Evolutionary conservation across 129 eudicot genomes (phyloP).

Genomic region (Flaveria sonorensis): DNA sequence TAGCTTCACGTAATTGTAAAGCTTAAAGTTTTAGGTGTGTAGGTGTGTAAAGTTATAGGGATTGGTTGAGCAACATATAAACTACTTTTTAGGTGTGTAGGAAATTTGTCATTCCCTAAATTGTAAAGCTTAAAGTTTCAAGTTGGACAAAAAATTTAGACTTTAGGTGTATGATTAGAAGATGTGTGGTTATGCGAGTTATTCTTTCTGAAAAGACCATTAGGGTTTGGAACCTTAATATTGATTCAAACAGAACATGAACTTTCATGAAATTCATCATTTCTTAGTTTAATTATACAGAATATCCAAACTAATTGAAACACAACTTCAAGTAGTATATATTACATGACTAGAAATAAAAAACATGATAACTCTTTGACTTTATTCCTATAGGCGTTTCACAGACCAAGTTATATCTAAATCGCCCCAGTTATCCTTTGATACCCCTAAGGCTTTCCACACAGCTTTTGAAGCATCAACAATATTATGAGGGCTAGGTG

Average conservation of each 20-base stretch:
- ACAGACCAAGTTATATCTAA: conserved; percentile 39
- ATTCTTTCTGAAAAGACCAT: too few relatives aligned
- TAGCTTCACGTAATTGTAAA: conserved; percentile 8
- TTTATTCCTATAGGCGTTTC: background rate
- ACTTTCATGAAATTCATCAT: background rate
- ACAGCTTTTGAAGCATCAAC: conserved; percentile 55
- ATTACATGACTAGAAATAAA: background rate
- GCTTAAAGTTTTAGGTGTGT: too few relatives aligned
- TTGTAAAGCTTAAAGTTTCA: too few relatives aligned
- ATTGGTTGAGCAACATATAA: too few relatives aligned
- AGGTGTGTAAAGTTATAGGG: too few relatives aligned
- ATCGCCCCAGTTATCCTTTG: conserved; percentile 40
- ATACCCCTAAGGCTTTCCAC: conserved; percentile 53
- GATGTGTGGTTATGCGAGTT: too few relatives aligned
- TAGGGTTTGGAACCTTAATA: too few relatives aligned
- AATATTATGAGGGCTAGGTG: conserved; percentile 48
- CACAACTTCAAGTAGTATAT: background rate
- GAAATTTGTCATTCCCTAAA: too few relatives aligned
- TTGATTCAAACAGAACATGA: background rate
- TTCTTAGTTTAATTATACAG: background rate
- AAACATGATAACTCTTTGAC: background rate
- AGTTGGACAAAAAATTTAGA: too few relatives aligned
- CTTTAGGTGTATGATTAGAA: too few relatives aligned
- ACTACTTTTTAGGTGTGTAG: too few relatives aligned
- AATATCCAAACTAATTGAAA: background rate